Base-by-base conservation (phyloP, 208 protist genomes). In the Trypanosoma melophagium region DNA sequence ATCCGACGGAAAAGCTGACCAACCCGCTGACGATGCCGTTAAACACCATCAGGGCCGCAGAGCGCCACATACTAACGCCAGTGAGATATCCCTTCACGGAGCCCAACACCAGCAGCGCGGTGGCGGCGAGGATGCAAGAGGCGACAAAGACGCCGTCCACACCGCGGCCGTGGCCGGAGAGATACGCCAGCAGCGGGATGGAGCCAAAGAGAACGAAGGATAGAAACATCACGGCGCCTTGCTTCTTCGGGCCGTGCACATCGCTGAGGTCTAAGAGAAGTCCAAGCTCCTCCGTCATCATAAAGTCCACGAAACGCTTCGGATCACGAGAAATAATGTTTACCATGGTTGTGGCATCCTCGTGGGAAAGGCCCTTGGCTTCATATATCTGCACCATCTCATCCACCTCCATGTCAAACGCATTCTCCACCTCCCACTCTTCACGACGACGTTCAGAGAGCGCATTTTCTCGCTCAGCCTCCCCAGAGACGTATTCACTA, bases 311-410 rank as follows among this genome's bases (percentile, higher is more conserved):
- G 67, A 98, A 98, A 45, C 92, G 77, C 53, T 97, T 93, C 42
- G 65, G 84, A 61, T 98, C 86, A 66, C 97, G 96, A n/a, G 89
- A 91, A 59, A 98, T 97, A 56, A 97, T 96, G 25, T 70, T 78
- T n/a, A 98, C 84, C 45, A 98, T 92, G n/a, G 79, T 87, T 12
- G 69, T 74, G 16, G 96, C 88, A 45, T 98, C 93, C 41, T 97
- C 89, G 40, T 89, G 82, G 17, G 79, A 87, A 7, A 98, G 80
- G 3, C 97, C 97, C 63, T 96, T 96, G 5, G 81, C 57, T 70
- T 93, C 85, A 78, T 99, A 99, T 38, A 98, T 84, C 41, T 98
- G 94, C 24, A 97, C 82, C 93, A 99, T 97, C 64, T 98, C 95
- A 45, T 90, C 80, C 40, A 96, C 86, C 67, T 99, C 95, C 50